Percentiles rank a stretch among this genome's conserved stretches.
These are phyloP conservation scores for Botryosphaeria dothidea DNA, from an alignment of 2,329 filamentous ascomycete genomes.

Conservation along the genomic window DNA sequence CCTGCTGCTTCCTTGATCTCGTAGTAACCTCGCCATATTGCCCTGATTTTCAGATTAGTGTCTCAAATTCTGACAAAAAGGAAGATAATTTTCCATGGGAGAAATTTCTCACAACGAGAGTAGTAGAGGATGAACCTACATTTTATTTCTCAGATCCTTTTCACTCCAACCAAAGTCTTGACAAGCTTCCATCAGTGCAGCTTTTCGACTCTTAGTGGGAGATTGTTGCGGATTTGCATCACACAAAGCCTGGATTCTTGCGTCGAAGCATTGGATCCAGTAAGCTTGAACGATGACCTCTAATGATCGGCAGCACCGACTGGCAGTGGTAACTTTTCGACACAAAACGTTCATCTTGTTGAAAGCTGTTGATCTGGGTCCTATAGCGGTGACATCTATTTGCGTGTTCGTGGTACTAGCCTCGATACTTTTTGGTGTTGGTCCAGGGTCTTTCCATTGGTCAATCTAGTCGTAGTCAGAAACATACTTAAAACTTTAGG, in stretches of 20 bases:
- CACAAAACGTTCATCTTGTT: slow-evolving; percentile 46
- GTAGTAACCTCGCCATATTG: slow-evolving; percentile 60
- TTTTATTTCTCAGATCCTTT: slow-evolving; percentile 58
- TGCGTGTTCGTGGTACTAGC: not conserved
- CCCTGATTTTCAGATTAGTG: slow-evolving; percentile 21
- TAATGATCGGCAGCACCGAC: slow-evolving; percentile 56
- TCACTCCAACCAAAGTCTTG: slow-evolving; percentile 57
- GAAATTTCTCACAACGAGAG: too few species aligned
- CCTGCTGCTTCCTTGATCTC: slow-evolving; percentile 60
- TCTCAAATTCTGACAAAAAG: too few species aligned
- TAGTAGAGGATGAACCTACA: too few species aligned
- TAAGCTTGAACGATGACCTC: slow-evolving; percentile 61
- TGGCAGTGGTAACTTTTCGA: slow-evolving; percentile 50
- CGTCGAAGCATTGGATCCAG: slow-evolving; percentile 58
- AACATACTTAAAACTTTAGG: not conserved
- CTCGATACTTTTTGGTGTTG: not conserved
- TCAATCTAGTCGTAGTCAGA: slow-evolving; percentile 24
- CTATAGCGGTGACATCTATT: not conserved
- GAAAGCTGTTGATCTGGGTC: slow-evolving; percentile 27
- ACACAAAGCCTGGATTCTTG: slow-evolving; percentile 47
- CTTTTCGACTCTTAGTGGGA: slow-evolving; percentile 52
- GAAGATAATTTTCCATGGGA: too few species aligned
- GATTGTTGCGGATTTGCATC: slow-evolving; percentile 44
- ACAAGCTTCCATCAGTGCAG: slow-evolving; percentile 56
- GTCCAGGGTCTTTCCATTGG: slow-evolving; percentile 7